These are phyloP conservation scores for Zygosaccharomyces sapae DNA, from an alignment of 1,139 yeast species.

Conservation along the genomic window DNA sequence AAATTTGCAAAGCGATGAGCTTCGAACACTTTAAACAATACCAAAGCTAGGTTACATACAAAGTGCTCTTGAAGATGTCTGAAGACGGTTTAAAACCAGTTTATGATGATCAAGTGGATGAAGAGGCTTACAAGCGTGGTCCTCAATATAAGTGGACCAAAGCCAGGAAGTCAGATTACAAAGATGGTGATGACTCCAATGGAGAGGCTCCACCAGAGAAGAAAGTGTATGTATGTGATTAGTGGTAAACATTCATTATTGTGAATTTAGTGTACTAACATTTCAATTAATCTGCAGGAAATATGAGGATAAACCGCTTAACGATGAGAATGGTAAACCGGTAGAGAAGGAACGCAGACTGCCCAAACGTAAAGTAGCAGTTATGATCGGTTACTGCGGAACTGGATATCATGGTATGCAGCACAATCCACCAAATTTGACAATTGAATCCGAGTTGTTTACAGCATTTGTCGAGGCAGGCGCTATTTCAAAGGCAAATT, in stretches of 20 bases:
- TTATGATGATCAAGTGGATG: constrained; percentile 35
- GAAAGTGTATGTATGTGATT: constrained; percentile 51
- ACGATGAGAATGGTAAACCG: constrained; percentile 63
- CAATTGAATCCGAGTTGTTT: constrained; percentile 89
- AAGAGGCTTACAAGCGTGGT: constrained; percentile 42
- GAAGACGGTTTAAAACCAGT: constrained; percentile 21
- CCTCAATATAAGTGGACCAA: constrained; percentile 47
- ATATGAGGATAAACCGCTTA: constrained; percentile 34
- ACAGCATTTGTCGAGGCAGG: constrained; percentile 84
- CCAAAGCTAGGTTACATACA: not conserved
- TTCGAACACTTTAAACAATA: not conserved
- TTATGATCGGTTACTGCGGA: constrained; percentile 94
- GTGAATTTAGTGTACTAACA: constrained; percentile 1
- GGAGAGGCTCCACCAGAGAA: constrained; percentile 30
- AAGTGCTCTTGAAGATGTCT: constrained; percentile 14
- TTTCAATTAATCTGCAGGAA: constrained; percentile 10
- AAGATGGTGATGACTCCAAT: constrained; percentile 36
- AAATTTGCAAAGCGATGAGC: constrained; percentile 2
- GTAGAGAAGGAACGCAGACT: constrained; percentile 41
- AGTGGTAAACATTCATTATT: not conserved
- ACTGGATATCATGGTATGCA: constrained; percentile 99
- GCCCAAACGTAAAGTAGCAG: constrained; percentile 70
- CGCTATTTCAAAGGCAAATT: constrained; percentile 83
- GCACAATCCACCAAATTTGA: constrained; percentile 80
- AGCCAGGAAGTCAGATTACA: constrained; percentile 42